Conservation (phyloP, 495 filamentous ascomycete species). For the Neurospora tetraspora region DNA sequence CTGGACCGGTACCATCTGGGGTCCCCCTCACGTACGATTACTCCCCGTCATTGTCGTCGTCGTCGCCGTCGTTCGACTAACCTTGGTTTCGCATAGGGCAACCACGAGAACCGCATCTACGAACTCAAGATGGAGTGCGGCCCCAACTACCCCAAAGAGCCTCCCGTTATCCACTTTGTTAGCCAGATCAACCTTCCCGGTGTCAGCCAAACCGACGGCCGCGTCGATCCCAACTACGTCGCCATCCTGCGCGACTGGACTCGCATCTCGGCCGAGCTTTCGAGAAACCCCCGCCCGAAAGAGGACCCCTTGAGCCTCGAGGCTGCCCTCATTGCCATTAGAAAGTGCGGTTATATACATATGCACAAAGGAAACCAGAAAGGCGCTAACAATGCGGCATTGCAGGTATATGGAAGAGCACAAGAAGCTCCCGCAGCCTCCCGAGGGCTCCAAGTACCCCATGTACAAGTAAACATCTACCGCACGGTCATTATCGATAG, state of each 20-base stretch:
- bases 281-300: constrained; percentile 27
- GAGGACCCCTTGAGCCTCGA: constrained; percentile 34
- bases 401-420: constrained; percentile 89
- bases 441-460: constrained; percentile 71
- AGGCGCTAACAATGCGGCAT: constrained; percentile 12
- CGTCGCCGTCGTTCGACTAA: constrained; percentile 1
- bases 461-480: constrained; percentile 16
- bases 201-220: constrained; percentile 68
- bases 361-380: not conserved
- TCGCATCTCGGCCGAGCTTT: constrained; percentile 77
- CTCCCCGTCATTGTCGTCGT: not conserved
- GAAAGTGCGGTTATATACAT: constrained; percentile 13
- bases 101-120: constrained; percentile 98
- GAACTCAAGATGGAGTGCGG: constrained; percentile 96
- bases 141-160: constrained; percentile 74
- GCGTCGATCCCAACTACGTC: constrained; percentile 75
- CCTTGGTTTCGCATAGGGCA: constrained; percentile 49
- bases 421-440: constrained; percentile 91
- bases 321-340: constrained; percentile 39
- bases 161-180: constrained; percentile 81
- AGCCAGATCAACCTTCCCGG: constrained; percentile 93
- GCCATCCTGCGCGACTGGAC: constrained; percentile 82
- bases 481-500: not conserved
- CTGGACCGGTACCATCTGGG: constrained; percentile 97
- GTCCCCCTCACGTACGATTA: constrained; percentile 73